These are phyloP conservation scores for Pichia sp. DNA, from an alignment of 1,139 yeast species.

Conservation along the genomic window DNA sequence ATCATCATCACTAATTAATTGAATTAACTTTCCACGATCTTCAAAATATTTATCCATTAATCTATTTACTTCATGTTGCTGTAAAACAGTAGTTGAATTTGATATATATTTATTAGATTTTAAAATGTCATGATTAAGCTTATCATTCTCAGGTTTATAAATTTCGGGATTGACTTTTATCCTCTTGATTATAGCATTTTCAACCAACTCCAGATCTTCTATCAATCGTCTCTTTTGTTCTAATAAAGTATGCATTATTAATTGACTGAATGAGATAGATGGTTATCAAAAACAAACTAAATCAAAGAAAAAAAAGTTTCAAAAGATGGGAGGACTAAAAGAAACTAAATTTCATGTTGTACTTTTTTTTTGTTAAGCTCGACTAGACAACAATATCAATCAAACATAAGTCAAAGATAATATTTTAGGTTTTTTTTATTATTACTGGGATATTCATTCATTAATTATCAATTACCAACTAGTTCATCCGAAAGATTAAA, in stretches of 20 bases:
- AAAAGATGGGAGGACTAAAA: no score
- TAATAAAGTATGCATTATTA: slow-evolving; percentile 17
- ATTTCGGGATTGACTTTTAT: slow-evolving; percentile 43
- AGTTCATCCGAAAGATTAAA: no score
- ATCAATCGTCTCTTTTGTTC: slow-evolving; percentile 35
- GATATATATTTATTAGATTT: slow-evolving; percentile 32
- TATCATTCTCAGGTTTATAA: slow-evolving; percentile 31
- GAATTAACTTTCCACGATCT: slow-evolving; percentile 31
- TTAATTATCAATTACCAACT: no score
- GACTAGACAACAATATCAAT: no score
- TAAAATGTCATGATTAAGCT: slow-evolving; percentile 24
- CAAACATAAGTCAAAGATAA: no score
- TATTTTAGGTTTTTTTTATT: no score
- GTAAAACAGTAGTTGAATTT: slow-evolving; percentile 44
- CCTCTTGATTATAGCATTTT: slow-evolving; percentile 46
- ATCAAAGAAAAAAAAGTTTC: neutral
- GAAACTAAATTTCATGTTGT: no score
- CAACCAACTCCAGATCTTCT: slow-evolving; percentile 54
- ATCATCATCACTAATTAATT: slow-evolving; percentile 20
- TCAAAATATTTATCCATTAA: slow-evolving; percentile 45
- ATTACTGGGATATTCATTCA: no score
- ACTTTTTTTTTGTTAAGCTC: no score
- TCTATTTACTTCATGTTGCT: slow-evolving; percentile 61
- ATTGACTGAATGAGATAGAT: neutral
- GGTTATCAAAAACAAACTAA: neutral